phyloP scores from a whole-genome alignment of 2,329 filamentous ascomycete genomes.

The Colletotrichum sojae region DNA sequence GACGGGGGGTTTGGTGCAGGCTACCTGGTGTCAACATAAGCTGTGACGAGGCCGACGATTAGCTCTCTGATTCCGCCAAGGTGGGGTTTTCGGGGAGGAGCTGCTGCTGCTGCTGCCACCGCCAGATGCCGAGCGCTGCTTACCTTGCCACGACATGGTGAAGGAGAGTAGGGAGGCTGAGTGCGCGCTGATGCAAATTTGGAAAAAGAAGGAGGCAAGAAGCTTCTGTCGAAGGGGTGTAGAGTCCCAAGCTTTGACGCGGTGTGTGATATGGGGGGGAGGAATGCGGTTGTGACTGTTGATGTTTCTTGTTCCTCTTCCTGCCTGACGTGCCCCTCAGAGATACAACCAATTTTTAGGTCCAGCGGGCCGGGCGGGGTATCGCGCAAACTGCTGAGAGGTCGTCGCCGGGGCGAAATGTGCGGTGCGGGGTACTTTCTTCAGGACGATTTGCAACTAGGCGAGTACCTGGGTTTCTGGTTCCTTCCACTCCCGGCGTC shows the following conservation, averaged over 20 bases:
- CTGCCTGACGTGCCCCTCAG: constrained; percentile 39
- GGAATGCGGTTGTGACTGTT: constrained; percentile 35
- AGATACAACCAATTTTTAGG: constrained; percentile 37
- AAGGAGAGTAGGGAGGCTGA: constrained; percentile 36
- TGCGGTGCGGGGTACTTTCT: constrained; percentile 38
- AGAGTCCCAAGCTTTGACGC: constrained; percentile 38
- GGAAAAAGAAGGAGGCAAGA: constrained; percentile 32
- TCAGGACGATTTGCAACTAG: constrained; percentile 26
- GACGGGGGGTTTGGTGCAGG: constrained; percentile 27
- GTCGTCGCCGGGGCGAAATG: constrained; percentile 28
- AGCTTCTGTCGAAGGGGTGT: constrained; percentile 37
- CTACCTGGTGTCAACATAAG: constrained; percentile 68
- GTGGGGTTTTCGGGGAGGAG: constrained; percentile 31
- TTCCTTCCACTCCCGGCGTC: constrained; percentile 36
- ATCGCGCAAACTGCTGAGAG: constrained; percentile 30
- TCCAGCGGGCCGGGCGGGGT: constrained; percentile 40
- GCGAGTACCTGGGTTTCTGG: constrained; percentile 37
- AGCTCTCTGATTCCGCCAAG: constrained; percentile 44
- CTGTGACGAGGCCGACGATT: constrained; percentile 51
- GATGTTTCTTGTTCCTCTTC: constrained; percentile 40
- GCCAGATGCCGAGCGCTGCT: constrained; percentile 40
- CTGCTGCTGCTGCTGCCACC: constrained; percentile 15
- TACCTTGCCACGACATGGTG: constrained; percentile 84
- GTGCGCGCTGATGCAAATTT: constrained; percentile 38
- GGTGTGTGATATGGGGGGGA: constrained; percentile 39